Conservation (phyloP, 2,329 filamentous ascomycete species). For the Alternaria conjuncta region DNA sequence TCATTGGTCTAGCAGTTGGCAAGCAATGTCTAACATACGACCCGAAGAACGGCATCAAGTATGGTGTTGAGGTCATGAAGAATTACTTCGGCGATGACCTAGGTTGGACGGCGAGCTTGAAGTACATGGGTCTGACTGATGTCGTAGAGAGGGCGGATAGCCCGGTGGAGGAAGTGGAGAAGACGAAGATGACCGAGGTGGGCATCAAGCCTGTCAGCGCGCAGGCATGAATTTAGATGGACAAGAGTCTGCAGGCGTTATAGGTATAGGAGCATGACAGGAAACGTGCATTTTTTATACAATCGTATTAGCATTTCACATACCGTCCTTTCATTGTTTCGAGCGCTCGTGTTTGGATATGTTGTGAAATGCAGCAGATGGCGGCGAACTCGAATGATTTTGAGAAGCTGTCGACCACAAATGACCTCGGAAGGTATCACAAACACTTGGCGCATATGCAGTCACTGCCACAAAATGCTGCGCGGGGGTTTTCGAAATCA, state of each 20-base stretch:
- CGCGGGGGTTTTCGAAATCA: background rate
- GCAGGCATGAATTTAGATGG: conserved; percentile 18
- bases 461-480: background rate
- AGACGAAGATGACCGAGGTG: conserved; percentile 35
- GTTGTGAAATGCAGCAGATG: background rate
- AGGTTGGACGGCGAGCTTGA: conserved; percentile 53
- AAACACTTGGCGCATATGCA: background rate
- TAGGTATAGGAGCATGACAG: background rate
- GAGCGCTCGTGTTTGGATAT: background rate
- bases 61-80: conserved; percentile 68
- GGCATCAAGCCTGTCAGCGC: conserved; percentile 38
- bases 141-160: conserved; percentile 35
- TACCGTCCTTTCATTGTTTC: too few species aligned
- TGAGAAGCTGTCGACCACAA: background rate
- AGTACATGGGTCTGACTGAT: conserved; percentile 43
- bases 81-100: conserved; percentile 73
- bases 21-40: conserved; percentile 71
- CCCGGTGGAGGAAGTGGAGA: conserved; percentile 19
- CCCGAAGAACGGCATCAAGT: conserved; percentile 62
- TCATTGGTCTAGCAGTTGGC: conserved; percentile 75
- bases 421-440: background rate
- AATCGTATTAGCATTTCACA: background rate
- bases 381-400: background rate
- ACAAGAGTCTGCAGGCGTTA: conserved; percentile 1
- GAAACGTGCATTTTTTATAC: background rate